Conservation (phyloP, 345 rosid species). For the Hypericum perforatum region DNA sequence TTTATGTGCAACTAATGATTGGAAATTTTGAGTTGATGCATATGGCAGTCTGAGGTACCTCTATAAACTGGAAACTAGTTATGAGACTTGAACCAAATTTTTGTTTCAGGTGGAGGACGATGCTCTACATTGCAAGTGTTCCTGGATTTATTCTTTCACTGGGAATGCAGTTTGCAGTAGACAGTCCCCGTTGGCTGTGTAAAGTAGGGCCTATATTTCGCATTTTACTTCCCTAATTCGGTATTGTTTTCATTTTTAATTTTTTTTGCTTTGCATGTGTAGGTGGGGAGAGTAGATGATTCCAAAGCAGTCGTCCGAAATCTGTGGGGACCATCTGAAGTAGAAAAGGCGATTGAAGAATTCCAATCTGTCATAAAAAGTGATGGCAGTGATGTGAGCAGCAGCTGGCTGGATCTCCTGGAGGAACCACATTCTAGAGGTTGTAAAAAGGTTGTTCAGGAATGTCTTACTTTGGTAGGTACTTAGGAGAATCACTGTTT, state of each 20-base stretch:
- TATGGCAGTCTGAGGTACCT: no score
- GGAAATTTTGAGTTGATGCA: no score
- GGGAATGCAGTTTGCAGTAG: slow-evolving; percentile 77
- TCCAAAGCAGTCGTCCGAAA: slow-evolving; percentile 42
- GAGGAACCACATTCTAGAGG: slow-evolving; percentile 76
- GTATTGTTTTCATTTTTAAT: slow-evolving; percentile 12
- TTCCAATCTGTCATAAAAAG: slow-evolving; percentile 44
- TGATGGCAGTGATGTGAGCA: slow-evolving; percentile 40
- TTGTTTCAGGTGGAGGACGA: slow-evolving; percentile 71
- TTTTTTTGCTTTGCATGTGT: slow-evolving; percentile 7
- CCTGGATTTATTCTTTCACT: slow-evolving; percentile 49
- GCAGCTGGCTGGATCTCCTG: slow-evolving; percentile 61
- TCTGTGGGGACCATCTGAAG: slow-evolving; percentile 64
- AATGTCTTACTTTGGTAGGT: slow-evolving; percentile 5
- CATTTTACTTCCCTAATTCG: neutral
- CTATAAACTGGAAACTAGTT: slow-evolving; percentile 1
- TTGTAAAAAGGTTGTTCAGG: slow-evolving; percentile 42
- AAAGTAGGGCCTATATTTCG: slow-evolving; percentile 33
- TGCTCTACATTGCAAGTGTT: slow-evolving; percentile 46
- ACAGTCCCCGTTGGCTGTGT: slow-evolving; percentile 82
- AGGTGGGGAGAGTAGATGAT: slow-evolving; percentile 56
- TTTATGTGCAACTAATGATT: no score
- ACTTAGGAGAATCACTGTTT: neutral
- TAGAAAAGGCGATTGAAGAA: slow-evolving; percentile 44
- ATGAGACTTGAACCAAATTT: slow-evolving; percentile 6